Evolutionary conservation across 2,329 filamentous ascomycete genomes (phyloP).

Genomic region (Neospermospora avenae): DNA sequence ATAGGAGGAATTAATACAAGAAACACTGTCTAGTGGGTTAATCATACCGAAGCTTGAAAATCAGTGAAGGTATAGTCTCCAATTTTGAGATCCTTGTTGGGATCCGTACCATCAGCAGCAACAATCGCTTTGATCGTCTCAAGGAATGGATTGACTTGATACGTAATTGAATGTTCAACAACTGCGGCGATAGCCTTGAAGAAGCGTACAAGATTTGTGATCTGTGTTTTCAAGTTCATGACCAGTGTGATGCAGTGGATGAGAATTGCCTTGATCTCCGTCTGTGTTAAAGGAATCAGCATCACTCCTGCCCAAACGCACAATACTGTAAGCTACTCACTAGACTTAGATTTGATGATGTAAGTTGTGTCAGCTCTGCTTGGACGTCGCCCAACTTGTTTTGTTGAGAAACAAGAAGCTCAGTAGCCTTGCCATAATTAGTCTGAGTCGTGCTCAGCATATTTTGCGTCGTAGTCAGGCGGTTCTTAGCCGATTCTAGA

Average conservation of each 20-base stretch:
- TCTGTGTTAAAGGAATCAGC: background rate
- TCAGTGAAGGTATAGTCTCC: background rate
- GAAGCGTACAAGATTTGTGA: background rate
- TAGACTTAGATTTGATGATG: background rate
- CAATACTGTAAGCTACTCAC: background rate
- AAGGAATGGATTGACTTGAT: background rate
- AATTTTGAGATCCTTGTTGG: background rate
- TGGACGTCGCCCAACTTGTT: background rate
- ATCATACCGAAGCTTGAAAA: background rate
- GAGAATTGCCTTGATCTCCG: background rate
- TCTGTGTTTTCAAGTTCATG: background rate
- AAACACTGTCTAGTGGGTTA: background rate
- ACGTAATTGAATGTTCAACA: background rate
- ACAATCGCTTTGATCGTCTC: background rate
- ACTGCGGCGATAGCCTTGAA: background rate
- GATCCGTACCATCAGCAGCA: background rate
- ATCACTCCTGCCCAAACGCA: background rate
- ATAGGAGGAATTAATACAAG: background rate
- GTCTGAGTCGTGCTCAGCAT: background rate
- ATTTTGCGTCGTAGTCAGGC: background rate
- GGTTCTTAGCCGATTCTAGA: background rate
- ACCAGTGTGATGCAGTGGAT: background rate
- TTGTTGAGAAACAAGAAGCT: background rate
- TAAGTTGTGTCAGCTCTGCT: background rate
- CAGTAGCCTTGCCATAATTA: background rate